phyloP scores from a whole-genome alignment of 495 filamentous ascomycete genomes.

The Xylaria sp. region DNA sequence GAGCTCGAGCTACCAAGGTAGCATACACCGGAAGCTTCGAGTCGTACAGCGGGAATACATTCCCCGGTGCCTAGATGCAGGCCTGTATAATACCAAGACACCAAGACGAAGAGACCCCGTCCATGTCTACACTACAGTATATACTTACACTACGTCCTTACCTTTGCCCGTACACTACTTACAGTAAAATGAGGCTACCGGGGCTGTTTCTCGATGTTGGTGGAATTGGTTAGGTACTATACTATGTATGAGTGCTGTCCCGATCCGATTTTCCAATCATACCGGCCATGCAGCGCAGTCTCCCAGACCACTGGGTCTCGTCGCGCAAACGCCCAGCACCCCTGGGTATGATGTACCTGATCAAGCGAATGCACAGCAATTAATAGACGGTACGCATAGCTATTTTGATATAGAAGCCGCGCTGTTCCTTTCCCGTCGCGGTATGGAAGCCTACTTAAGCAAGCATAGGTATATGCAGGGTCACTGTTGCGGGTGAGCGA shows the following conservation, averaged over 20 bases:
- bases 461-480: no score
- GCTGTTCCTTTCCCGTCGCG: constrained; percentile 12
- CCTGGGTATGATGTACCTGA: neutral
- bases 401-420: constrained; percentile 11
- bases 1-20: neutral
- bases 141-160: neutral
- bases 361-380: neutral
- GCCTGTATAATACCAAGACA: neutral
- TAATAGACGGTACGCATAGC: neutral
- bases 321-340: neutral
- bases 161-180: no score
- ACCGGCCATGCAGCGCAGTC: neutral
- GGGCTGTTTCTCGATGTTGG: neutral
- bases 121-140: no score
- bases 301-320: constrained; percentile 25
- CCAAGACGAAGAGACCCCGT: neutral
- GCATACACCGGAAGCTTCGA: neutral
- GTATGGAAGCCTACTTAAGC: neutral
- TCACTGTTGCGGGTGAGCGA: constrained; percentile 13
- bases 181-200: no score
- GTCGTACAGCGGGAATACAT: neutral
- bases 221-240: no score
- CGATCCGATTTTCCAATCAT: neutral
- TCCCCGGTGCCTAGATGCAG: neutral
- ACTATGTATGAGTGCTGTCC: neutral